Evolutionary conservation across 169 alveolate genomes (phyloP), one percentile per base, ranked within the genome.

Genomic region (Neospora caninum): DNA sequence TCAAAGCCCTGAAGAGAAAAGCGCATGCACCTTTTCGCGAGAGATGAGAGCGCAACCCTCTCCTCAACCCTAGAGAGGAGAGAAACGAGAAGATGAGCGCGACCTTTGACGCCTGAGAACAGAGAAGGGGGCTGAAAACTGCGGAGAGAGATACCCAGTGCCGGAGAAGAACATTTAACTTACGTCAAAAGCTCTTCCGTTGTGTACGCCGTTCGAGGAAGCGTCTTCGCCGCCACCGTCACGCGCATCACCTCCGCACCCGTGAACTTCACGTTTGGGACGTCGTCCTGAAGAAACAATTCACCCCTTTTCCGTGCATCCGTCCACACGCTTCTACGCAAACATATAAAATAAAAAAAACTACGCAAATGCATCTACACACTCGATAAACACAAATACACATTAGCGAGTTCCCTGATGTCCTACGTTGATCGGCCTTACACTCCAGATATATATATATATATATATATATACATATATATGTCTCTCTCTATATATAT

Each of bases 191-290:
- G 41, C 43, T 73, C 84, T 13, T 73, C n/a, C 43, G 42, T 73
- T 0, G n/a, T 27, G 73, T 64, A 64, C 16, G 73, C 73, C 34
- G 73, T 64, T 4, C 31, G 7, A 29, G 93, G 82, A 20, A 88
- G 83, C 49, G 84, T 54, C 34, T 88, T 20, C 39, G 69, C 58
- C 22, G 54, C 39, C 29, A 41, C 67, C 80, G 58, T 64, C 42
- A 88, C 34, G 64, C 93, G 93, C 1, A 67, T 20, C 39, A 64
- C 49, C 29, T 88, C 93, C 41, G 93, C 93, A 2, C 80, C 93
- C 0, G 93, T 88, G n/a, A 88, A 54, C 41, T 41, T n/a, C 53
- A 88, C 93, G 64, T 88, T 88, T 0, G 93, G 93, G 7, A 88
- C 93, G 0, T 27, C 67, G 29, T 88, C 93, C 93, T 88, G 39